Evolutionary conservation across 1,139 yeast species (phyloP).

Genomic region (Sugiyamaella castrensis): DNA sequence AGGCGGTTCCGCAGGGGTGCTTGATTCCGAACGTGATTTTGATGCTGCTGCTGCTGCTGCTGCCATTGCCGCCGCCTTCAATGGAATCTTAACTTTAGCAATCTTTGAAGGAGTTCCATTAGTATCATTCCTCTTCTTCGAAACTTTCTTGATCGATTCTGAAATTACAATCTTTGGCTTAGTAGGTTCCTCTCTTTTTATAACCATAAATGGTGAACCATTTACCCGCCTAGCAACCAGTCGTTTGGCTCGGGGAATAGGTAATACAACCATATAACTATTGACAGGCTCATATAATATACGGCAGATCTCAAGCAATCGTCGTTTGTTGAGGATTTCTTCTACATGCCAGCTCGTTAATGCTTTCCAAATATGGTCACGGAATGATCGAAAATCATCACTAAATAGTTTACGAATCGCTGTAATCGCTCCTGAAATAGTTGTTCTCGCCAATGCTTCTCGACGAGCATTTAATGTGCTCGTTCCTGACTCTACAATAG

Average conservation of each 20-base stretch:
- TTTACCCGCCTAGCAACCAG: slow-evolving; percentile 51
- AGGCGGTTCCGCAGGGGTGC: no score
- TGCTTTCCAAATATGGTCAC: slow-evolving; percentile 27
- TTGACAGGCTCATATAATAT: slow-evolving; percentile 66
- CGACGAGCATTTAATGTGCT: slow-evolving; percentile 37
- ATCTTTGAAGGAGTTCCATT: not conserved
- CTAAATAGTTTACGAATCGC: slow-evolving; percentile 61
- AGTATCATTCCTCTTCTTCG: not conserved
- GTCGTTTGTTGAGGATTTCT: slow-evolving; percentile 58
- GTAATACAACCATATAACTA: slow-evolving; percentile 54
- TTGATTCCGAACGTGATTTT: no score
- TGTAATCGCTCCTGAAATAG: slow-evolving; percentile 62
- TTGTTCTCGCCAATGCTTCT: slow-evolving; percentile 42
- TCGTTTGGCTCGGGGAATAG: slow-evolving; percentile 66
- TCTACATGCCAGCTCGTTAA: slow-evolving; percentile 36
- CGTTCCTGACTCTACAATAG: slow-evolving; percentile 13
- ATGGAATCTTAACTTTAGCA: no score
- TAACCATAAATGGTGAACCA: not conserved
- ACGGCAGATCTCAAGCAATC: slow-evolving; percentile 61
- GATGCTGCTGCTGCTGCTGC: not conserved
- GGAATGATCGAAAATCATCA: slow-evolving; percentile 56
- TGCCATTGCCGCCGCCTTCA: no score
- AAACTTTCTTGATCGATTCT: no score
- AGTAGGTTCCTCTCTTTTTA: slow-evolving; percentile 8
- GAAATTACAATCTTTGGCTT: slow-evolving; percentile 13